Conservation (phyloP, 352 stramenopile species). For the Pythium grandisporangium region DNA sequence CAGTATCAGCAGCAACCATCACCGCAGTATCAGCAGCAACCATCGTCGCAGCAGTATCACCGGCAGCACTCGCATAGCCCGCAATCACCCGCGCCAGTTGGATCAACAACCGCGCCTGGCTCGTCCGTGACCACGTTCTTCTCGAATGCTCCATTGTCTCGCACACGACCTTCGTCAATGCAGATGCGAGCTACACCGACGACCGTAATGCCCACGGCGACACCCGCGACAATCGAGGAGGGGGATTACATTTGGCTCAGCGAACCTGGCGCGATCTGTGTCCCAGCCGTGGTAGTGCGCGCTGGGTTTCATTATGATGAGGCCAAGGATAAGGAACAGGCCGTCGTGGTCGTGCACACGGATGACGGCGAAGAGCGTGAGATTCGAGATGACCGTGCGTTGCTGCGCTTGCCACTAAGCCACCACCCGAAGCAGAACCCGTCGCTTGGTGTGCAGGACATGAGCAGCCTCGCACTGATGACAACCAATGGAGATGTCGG, state of each 20-base stretch:
- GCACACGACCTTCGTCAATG: too few relatives aligned
- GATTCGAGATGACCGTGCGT: conserved; percentile 37
- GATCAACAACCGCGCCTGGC: too few relatives aligned
- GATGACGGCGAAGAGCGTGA: conserved; percentile 76
- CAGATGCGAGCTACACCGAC: too few relatives aligned
- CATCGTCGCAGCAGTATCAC: too few relatives aligned
- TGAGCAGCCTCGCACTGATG: conserved; percentile 61
- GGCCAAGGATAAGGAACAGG: conserved; percentile 49
- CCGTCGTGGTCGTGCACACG: conserved; percentile 70
- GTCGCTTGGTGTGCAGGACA: conserved; percentile 44
- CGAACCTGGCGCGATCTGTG: conserved; percentile 37
- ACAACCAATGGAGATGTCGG: conserved; percentile 47
- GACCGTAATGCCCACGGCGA: too few relatives aligned
- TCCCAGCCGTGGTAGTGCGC: conserved; percentile 50
- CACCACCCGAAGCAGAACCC: conserved; percentile 62
- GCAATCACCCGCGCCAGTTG: too few relatives aligned
- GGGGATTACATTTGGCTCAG: conserved; percentile 62
- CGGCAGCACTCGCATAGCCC: too few relatives aligned
- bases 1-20: too few relatives aligned
- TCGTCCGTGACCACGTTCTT: too few relatives aligned
- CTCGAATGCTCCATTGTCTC: too few relatives aligned
- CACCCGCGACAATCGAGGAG: conserved; percentile 26
- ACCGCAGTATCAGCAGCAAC: too few relatives aligned
- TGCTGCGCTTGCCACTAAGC: conserved; percentile 41
- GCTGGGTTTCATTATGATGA: conserved; percentile 51